These are phyloP conservation scores for Rehmannia glutinosa DNA, from an alignment of 257 asterid species.

Conservation along the genomic window DNA sequence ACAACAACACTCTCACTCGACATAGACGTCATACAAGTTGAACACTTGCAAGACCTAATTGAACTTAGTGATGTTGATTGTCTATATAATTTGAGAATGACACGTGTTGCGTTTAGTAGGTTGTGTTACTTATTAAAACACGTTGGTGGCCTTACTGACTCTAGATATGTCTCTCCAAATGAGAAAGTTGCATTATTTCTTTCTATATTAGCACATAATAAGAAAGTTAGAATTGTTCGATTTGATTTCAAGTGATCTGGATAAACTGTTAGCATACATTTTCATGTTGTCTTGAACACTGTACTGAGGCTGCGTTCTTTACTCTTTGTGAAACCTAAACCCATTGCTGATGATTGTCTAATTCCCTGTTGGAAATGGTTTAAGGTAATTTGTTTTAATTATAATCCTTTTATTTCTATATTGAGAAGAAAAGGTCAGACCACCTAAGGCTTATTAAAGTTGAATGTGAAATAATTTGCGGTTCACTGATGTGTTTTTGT, in stretches of 20 bases:
- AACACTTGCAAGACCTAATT: not conserved
- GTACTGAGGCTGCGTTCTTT: not conserved
- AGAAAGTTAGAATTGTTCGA: not conserved
- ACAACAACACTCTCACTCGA: not conserved
- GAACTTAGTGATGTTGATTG: not conserved
- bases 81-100: not conserved
- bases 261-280: not conserved
- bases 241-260: not conserved
- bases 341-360: not conserved
- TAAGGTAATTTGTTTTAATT: conserved; percentile 1
- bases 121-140: too few relatives aligned
- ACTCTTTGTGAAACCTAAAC: not conserved
- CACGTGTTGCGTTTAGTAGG: not conserved
- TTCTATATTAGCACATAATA: not conserved
- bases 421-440: too few relatives aligned
- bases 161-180: too few relatives aligned
- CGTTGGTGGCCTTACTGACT: too few relatives aligned
- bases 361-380: not conserved
- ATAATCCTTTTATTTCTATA: too few relatives aligned
- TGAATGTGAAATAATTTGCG: too few relatives aligned
- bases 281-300: not conserved
- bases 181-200: not conserved
- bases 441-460: too few relatives aligned
- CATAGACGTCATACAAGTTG: not conserved
- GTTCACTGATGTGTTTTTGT: too few relatives aligned